Conservation (phyloP, 2,329 filamentous ascomycete genomes). For the Apiospora arundinis region DNA sequence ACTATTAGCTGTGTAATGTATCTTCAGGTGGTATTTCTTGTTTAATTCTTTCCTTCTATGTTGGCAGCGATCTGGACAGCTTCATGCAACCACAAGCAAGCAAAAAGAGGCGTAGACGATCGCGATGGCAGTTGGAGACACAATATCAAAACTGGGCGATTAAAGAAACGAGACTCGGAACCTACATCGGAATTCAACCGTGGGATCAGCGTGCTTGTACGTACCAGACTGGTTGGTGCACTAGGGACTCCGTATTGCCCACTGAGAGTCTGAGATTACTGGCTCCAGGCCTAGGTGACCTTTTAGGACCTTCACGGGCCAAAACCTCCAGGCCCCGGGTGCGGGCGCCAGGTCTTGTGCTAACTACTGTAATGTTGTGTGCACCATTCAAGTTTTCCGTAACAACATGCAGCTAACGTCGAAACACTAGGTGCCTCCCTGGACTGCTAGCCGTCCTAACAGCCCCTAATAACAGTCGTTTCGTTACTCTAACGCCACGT, state of each 20-base stretch:
- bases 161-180: slow-evolving; percentile 7
- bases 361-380: not conserved
- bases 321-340: slow-evolving; percentile 1
- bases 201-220: slow-evolving; percentile 3
- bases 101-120: slow-evolving; percentile 1
- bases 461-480: slow-evolving; percentile 11
- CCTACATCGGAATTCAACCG: slow-evolving; percentile 4
- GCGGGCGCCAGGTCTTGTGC: not conserved
- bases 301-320: not conserved
- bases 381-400: not conserved
- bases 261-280: not conserved
- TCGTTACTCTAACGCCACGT: slow-evolving; percentile 9
- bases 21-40: not conserved
- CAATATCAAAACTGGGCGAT: not conserved
- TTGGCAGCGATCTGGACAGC: not conserved
- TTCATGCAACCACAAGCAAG: slow-evolving; percentile 1
- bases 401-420: not conserved
- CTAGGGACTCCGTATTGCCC: not conserved
- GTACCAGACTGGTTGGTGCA: not conserved
- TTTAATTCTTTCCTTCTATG: not conserved
- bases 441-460: not conserved
- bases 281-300: not conserved
- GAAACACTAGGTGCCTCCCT: not conserved
- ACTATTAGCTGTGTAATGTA: not conserved
- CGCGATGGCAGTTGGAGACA: slow-evolving; percentile 15